phyloP scores from a whole-genome alignment of 306 rosid genomes.

The Alnus glutinosa region DNA sequence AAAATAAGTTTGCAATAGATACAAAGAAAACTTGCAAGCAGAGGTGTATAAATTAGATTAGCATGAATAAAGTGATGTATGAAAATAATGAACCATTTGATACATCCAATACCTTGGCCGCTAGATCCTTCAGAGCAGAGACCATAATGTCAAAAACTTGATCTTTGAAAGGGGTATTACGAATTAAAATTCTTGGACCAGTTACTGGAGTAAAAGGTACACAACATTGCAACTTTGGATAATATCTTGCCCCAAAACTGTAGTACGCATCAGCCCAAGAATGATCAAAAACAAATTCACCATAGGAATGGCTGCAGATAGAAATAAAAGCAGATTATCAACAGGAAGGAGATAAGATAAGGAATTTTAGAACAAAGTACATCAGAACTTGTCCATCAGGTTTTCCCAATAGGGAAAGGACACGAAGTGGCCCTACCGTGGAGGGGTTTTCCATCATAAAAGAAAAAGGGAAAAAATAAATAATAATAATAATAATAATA shows the following conservation, averaged over 20 bases:
- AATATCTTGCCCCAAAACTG: slow-evolving; percentile 68
- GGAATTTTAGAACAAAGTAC: slow-evolving; percentile 3
- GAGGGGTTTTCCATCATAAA: no score
- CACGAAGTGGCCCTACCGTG: no score
- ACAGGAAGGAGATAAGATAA: not conserved
- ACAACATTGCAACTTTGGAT: slow-evolving; percentile 87
- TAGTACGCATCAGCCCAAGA: slow-evolving; percentile 96
- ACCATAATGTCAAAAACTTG: slow-evolving; percentile 63
- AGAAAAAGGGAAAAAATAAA: no score
- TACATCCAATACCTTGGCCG: slow-evolving; percentile 53
- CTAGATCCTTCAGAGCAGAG: slow-evolving; percentile 70
- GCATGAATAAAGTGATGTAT: not conserved
- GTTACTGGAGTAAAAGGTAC: slow-evolving; percentile 97
- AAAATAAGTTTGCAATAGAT: slow-evolving; percentile 1
- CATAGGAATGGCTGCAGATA: slow-evolving; percentile 78
- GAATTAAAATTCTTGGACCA: slow-evolving; percentile 83
- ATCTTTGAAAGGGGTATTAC: slow-evolving; percentile 58
- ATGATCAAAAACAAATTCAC: slow-evolving; percentile 97
- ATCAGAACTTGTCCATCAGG: no score
- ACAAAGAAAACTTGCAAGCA: not conserved
- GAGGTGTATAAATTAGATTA: not conserved
- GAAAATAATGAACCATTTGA: not conserved
- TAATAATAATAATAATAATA: no score
- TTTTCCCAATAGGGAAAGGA: no score
- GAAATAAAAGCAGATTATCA: slow-evolving; percentile 22